Evolutionary conservation across 1,139 yeast genomes (phyloP), one percentile per base, ranked within the genome.

Genomic region (Nakaseomyces bracarensis): DNA sequence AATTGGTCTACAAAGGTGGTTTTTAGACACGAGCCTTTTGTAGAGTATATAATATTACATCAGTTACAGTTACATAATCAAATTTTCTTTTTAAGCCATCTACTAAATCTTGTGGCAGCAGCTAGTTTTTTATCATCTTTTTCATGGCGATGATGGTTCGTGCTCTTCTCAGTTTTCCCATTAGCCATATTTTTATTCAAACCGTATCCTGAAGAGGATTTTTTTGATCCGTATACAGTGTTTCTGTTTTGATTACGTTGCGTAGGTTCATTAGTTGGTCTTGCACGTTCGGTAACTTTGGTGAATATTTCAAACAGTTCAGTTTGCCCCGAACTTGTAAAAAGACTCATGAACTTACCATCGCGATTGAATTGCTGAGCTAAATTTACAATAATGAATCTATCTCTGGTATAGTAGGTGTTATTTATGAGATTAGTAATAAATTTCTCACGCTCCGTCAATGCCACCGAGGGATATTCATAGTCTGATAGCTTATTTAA

Each of bases 391-490:
- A 15, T n/a, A n/a, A 33, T 15, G 7, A 33, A 9, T 6, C 28
- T 15, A n/a, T 14, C 30, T n/a, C 26, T 22, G n/a, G 36, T 27
- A 33, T 39, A 16, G 14, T 21, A 36, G 3, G 33, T 37, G 3
- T 29, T 38, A n/a, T 16, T 16, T 3, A 38, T 15, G n/a, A 38
- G 29, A 10, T 11, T 29, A n/a, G 27, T 6, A 13, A 52, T 48
- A 38, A 49, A 53, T 36, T 45, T 47, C 11, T 49, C 35, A 28
- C 46, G 42, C 13, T 47, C 47, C 7, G 49, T 41, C 4, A 49
- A 41, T 19, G 43, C 43, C 21, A 49, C 54, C n/a, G 49, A 44
- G 2, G 60, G 58, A 36, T 47, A 49, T 41, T 59, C 64, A 41
- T 52, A 57, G 41, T 52, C 56, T 14, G 55, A 46, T 22, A 60